Evolutionary conservation across 176 grass and related monocot species (phyloP), one percentile per base, ranked within the genome.

Genomic region (Phyllostachys edulis): DNA sequence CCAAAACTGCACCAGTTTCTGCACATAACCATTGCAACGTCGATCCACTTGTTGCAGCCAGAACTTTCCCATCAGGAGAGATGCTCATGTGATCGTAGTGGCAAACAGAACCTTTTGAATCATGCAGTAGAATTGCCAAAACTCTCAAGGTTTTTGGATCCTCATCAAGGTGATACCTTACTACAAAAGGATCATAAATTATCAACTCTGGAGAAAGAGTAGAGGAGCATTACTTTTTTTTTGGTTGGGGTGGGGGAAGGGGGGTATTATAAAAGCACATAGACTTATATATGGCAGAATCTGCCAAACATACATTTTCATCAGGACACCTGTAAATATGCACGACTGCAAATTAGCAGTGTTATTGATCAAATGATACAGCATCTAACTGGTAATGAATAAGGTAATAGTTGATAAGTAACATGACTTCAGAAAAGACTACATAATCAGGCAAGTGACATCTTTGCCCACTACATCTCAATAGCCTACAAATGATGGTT

Each of bases 91-190:
- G 93, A 70, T 99, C 88, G 85, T 99, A 96, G 5, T 78, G 74
- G 75, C 93, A 90, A 80, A 82, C 51, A 64, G 84, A 79, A 59
- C 90, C 97, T 88, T 96, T 96, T 46, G 88, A 78, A 78, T 99
- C 97, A 75, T 88, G 85, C 37, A 96, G 84, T 65, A 91, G 93
- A 80, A 99, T 92, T 61, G 87, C 23, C 0, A 99, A 92, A 78
- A 94, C 75, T 92, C 81, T 94, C 82, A 96, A 75, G 67, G 93
- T 94, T 86, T 99, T 99, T 6, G 93, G 97, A 55, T 99, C 97
- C 90, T 96, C 97, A 26, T 96, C 97, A 78, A 99, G 93, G 86
- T 99, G 93, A 80, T 99, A 99, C 39, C 93, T 87, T 70, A 99
- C 93, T 99, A 82, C 68, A 87, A 57, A 82, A 80, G 24, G 9